Base-by-base conservation (phyloP, 2,329 filamentous ascomycete species). In the Aspergillus sp. region DNA sequence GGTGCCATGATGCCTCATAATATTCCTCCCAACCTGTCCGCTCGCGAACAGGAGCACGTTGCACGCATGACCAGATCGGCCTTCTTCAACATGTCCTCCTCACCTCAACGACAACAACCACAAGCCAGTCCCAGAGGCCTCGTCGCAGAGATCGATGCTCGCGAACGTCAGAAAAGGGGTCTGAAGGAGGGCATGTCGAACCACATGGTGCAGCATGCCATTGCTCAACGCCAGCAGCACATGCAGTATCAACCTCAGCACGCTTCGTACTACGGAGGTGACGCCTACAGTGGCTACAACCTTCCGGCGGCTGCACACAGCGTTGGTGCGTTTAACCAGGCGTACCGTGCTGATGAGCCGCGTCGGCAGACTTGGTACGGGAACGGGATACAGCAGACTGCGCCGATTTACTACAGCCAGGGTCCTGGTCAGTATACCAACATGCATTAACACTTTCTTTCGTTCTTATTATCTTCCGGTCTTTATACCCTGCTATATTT, bases 21-120 rank as follows among this genome's bases (percentile, higher is more conserved):
- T 69, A 78, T 20, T 75, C 79, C 7, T 69, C 73, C 0, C 80
- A 84, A 49, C 75, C 10, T 95, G n/a, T 90, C 87, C 17, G 90
- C 90, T 15, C 82, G 86, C 13, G 90, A 95, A 66, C 90, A 94
- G 64, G 88, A 94, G 68, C 85, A 94, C 56, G 79, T 95, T n/a
- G 87, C 90, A 7, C 82, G 86, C 33, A 76, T 88, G 57, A 95
- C 89, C 0, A 86, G 87, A 1, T 83, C 82, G 0, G 86, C 90
- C 0, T 73, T 95, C 44, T 79, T 94, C 57, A 82, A 80, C 49
- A 73, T 94, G 63, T 79, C 78, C 4, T 68, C 63, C 33, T 78
- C 78, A 44, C 75, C 75, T 44, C 73, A 73, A 53, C 78, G 76
- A 50, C 68, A 72, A 39, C 72, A 73, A 46, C 69, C 75, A 64